Evolutionary conservation across 495 filamentous ascomycete genomes (phyloP).

Genomic region (Neurospora terricola): DNA sequence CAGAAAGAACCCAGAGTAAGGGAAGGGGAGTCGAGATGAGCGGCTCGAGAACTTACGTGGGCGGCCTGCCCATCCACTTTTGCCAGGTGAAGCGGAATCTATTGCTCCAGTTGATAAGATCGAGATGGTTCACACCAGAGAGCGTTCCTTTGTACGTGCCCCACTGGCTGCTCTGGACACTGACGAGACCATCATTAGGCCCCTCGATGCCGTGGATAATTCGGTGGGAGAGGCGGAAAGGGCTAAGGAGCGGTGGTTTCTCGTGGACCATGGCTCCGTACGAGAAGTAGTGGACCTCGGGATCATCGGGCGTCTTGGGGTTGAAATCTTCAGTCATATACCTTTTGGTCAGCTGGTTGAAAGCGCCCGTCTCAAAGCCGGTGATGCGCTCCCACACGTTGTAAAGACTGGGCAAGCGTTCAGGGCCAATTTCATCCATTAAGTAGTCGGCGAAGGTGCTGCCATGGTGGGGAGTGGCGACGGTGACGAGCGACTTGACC

Average conservation of each 20-base stretch:
- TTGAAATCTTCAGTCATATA: constrained; percentile 86
- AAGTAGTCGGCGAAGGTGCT: constrained; percentile 78
- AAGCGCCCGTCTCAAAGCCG: constrained; percentile 71
- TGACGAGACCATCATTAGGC: constrained; percentile 87
- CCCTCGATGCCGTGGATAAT: constrained; percentile 66
- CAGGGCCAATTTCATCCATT: constrained; percentile 57
- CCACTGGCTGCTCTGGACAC: constrained; percentile 76
- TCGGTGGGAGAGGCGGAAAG: constrained; percentile 62
- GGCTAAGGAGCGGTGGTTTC: constrained; percentile 51
- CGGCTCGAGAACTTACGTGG: constrained; percentile 43
- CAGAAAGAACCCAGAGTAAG: neutral
- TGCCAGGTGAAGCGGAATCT: constrained; percentile 61
- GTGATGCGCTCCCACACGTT: constrained; percentile 49
- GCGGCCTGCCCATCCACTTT: constrained; percentile 55
- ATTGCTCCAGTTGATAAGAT: constrained; percentile 96
- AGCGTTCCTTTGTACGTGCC: constrained; percentile 90
- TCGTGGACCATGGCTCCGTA: constrained; percentile 66
- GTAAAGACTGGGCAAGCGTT: constrained; percentile 58
- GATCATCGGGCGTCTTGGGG: constrained; percentile 60
- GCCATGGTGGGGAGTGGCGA: constrained; percentile 82
- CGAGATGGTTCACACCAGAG: constrained; percentile 78
- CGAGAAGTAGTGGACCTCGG: constrained; percentile 79
- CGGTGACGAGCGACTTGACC: constrained; percentile 66
- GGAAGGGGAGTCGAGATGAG: neutral
- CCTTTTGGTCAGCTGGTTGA: constrained; percentile 67